Conservation (phyloP, 78 protist species). For the Dictyostelium brefeldianum region DNA sequence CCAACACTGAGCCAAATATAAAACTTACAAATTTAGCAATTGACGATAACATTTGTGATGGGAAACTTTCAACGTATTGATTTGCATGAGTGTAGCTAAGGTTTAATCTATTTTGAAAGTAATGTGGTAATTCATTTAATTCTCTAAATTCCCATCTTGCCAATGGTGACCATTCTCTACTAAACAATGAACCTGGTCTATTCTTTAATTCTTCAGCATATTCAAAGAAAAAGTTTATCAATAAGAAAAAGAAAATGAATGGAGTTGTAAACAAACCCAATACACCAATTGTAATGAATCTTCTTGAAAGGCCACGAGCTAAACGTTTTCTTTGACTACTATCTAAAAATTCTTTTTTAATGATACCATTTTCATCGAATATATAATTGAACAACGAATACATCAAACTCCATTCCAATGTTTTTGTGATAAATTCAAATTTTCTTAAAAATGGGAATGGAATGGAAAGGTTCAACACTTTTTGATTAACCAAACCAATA, state of each 20-base stretch:
- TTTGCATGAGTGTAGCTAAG: constrained; percentile 78
- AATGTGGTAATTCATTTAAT: constrained; percentile 92
- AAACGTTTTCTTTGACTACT: constrained; percentile 33
- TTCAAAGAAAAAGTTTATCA: constrained; percentile 86
- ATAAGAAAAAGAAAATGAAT: constrained; percentile 84
- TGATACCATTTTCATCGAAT: constrained; percentile 71
- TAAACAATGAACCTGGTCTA: constrained; percentile 83
- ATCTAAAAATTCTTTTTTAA: constrained; percentile 68
- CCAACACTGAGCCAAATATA: constrained; percentile 74
- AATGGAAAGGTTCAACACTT: constrained; percentile 56
- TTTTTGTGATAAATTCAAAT: constrained; percentile 71
- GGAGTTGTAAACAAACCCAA: constrained; percentile 89
- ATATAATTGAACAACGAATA: constrained; percentile 76
- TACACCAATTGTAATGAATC: constrained; percentile 72
- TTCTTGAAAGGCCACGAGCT: constrained; percentile 64
- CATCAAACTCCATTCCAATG: constrained; percentile 88
- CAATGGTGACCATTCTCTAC: constrained; percentile 91
- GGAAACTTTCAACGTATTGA: constrained; percentile 74
- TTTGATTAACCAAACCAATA: constrained; percentile 86
- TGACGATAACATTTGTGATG: constrained; percentile 48
- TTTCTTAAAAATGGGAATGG: constrained; percentile 63
- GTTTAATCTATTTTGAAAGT: constrained; percentile 84
- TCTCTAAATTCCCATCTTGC: constrained; percentile 91
- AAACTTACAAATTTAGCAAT: constrained; percentile 80
- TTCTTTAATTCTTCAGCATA: constrained; percentile 89